Evolutionary conservation across 2,329 filamentous ascomycete genomes (phyloP).

Genomic region (Ceratocystis harringtonii): DNA sequence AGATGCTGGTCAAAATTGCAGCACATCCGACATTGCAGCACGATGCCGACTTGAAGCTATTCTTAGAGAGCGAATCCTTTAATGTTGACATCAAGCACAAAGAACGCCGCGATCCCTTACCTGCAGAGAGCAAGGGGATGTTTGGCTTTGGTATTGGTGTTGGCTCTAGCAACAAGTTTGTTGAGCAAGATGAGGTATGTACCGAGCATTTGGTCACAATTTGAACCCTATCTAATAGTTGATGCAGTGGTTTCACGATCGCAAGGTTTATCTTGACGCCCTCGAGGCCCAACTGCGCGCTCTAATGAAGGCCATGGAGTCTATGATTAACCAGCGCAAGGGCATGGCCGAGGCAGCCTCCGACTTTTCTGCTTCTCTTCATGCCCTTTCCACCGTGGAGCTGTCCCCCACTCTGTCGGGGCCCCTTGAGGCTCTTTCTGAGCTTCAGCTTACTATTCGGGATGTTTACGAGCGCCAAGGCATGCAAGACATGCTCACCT

Average conservation of each 20-base stretch:
- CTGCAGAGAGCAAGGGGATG: slow-evolving; percentile 85
- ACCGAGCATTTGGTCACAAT: not conserved
- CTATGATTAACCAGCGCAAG: slow-evolving; percentile 81
- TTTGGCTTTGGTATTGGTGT: slow-evolving; percentile 63
- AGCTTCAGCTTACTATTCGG: slow-evolving; percentile 82
- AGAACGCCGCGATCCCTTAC: slow-evolving; percentile 72
- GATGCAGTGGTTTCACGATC: slow-evolving; percentile 85
- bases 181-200: slow-evolving; percentile 89
- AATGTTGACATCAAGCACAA: slow-evolving; percentile 97
- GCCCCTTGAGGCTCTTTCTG: slow-evolving; percentile 79
- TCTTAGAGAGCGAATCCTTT: slow-evolving; percentile 90
- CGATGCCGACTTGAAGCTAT: slow-evolving; percentile 86
- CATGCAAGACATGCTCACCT: slow-evolving; percentile 87
- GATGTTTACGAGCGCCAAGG: slow-evolving; percentile 95
- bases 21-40: slow-evolving; percentile 81
- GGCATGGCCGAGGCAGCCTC: slow-evolving; percentile 83
- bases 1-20: slow-evolving; percentile 95
- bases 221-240: slow-evolving; percentile 16
- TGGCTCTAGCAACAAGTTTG: slow-evolving; percentile 70
- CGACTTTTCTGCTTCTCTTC: slow-evolving; percentile 86
- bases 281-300: slow-evolving; percentile 83
- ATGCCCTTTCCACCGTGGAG: slow-evolving; percentile 82
- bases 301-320: slow-evolving; percentile 84
- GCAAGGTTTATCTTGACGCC: slow-evolving; percentile 84
- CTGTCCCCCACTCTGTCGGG: slow-evolving; percentile 76